These are phyloP conservation scores for Periconia macrospinosa DNA, from an alignment of 2,329 filamentous ascomycete genomes.

Conservation along the genomic window DNA sequence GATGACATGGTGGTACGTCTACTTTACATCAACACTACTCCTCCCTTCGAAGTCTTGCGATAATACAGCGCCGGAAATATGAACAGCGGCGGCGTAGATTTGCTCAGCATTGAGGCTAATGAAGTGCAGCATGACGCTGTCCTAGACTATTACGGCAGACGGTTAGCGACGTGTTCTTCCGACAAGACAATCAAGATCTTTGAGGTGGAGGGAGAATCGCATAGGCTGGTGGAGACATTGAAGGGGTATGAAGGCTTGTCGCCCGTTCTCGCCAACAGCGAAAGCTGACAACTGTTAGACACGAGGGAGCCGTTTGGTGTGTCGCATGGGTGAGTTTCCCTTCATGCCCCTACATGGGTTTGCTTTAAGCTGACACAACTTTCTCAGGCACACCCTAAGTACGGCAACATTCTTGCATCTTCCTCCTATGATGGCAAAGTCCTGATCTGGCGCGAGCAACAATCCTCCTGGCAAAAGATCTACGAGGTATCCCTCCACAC, in stretches of 20 bases:
- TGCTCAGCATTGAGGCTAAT: slow-evolving; percentile 37
- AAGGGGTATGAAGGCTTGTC: slow-evolving; percentile 72
- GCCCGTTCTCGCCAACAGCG: slow-evolving; percentile 6
- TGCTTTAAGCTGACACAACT: not conserved
- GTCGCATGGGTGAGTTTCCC: slow-evolving; percentile 72
- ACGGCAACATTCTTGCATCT: slow-evolving; percentile 95
- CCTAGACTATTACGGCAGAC: slow-evolving; percentile 96
- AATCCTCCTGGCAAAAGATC: slow-evolving; percentile 67
- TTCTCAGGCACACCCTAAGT: slow-evolving; percentile 82
- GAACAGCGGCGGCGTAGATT: slow-evolving; percentile 13
- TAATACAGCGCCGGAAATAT: not conserved
- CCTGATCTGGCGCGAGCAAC: slow-evolving; percentile 94
- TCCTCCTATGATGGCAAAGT: slow-evolving; percentile 97
- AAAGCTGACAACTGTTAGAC: slow-evolving; percentile 56
- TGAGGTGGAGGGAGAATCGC: slow-evolving; percentile 90
- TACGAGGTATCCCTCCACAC: slow-evolving; percentile 94
- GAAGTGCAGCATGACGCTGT: slow-evolving; percentile 85
- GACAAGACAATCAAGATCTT: slow-evolving; percentile 99
- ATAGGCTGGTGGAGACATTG: slow-evolving; percentile 86
- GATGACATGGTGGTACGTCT: slow-evolving; percentile 98
- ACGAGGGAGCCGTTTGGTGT: slow-evolving; percentile 97
- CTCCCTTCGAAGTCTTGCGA: not conserved
- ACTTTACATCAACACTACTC: slow-evolving; percentile 1
- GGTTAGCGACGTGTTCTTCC: slow-evolving; percentile 94
- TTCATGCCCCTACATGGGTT: not conserved